Conservation (phyloP, 192 early-diverging fungal species). For the Rhizophagus clarus region DNA sequence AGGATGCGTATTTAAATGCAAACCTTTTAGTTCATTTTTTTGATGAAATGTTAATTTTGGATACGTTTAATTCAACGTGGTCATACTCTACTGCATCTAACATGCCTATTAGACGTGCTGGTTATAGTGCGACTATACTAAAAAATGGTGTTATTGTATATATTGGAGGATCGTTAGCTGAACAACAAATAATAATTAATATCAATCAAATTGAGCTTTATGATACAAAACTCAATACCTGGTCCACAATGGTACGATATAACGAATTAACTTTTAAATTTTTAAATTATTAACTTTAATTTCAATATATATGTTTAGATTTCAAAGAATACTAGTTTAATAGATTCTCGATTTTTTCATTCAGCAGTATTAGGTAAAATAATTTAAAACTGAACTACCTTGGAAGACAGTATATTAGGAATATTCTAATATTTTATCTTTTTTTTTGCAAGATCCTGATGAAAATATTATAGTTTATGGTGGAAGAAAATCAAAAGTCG, state of each 20-base stretch:
- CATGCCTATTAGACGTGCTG: no score
- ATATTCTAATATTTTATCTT: background rate
- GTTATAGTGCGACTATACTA: background rate
- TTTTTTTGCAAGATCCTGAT: background rate
- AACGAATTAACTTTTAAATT: background rate
- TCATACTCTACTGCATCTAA: background rate
- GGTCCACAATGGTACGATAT: background rate
- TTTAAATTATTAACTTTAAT: no score
- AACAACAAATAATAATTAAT: background rate
- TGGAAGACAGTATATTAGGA: no score
- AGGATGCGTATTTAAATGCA: background rate
- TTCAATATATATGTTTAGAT: no score
- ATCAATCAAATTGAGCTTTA: background rate
- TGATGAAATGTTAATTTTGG: background rate
- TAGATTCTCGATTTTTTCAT: background rate
- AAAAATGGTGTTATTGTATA: background rate
- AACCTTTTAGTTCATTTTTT: background rate
- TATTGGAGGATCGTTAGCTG: background rate
- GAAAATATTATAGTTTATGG: background rate
- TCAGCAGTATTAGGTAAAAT: background rate
- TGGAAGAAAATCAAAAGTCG: background rate
- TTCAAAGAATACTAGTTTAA: background rate
- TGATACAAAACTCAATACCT: background rate
- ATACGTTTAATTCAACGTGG: background rate
- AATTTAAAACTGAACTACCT: background rate